Conservation (phyloP, 306 rosid genomes). For the Canavalia gladiata region DNA sequence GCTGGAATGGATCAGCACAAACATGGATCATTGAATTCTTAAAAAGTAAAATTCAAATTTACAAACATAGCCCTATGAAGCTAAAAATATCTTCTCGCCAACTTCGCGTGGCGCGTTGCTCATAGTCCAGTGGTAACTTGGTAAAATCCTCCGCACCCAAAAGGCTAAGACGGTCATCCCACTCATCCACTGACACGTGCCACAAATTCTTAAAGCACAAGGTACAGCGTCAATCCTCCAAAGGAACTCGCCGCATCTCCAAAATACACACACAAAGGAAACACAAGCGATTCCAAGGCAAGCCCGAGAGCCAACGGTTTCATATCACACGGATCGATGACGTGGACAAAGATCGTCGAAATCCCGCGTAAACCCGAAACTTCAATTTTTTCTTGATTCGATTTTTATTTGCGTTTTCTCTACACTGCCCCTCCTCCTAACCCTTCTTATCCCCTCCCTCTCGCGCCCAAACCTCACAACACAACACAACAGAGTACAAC, state of each 20-base stretch:
- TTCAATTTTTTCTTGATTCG: slow-evolving; percentile 59
- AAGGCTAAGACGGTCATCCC: slow-evolving; percentile 52
- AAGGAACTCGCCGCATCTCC: slow-evolving; percentile 20
- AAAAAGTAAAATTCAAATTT: background rate
- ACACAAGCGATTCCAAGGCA: slow-evolving; percentile 51
- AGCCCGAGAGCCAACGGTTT: background rate
- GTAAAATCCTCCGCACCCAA: background rate
- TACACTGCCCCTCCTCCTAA: slow-evolving; percentile 43
- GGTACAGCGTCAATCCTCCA: background rate
- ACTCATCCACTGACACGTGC: background rate
- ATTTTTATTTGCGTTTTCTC: slow-evolving; percentile 50
- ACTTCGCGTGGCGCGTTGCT: slow-evolving; percentile 46
- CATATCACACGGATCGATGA: slow-evolving; percentile 63
- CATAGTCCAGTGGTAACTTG: background rate
- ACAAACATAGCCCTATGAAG: slow-evolving; percentile 37
- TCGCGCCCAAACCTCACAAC: slow-evolving; percentile 44
- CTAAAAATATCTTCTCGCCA: slow-evolving; percentile 38
- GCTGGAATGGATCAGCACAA: too few species aligned
- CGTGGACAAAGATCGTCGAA: slow-evolving; percentile 62
- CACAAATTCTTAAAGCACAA: background rate
- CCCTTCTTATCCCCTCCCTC: slow-evolving; percentile 61
- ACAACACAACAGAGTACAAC: slow-evolving; percentile 47
- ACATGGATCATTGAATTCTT: too few species aligned
- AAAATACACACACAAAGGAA: slow-evolving; percentile 71
- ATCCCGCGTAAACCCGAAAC: slow-evolving; percentile 94